Conservation (phyloP, 805 yeast species). For the Cyberlindnera amylophila region DNA sequence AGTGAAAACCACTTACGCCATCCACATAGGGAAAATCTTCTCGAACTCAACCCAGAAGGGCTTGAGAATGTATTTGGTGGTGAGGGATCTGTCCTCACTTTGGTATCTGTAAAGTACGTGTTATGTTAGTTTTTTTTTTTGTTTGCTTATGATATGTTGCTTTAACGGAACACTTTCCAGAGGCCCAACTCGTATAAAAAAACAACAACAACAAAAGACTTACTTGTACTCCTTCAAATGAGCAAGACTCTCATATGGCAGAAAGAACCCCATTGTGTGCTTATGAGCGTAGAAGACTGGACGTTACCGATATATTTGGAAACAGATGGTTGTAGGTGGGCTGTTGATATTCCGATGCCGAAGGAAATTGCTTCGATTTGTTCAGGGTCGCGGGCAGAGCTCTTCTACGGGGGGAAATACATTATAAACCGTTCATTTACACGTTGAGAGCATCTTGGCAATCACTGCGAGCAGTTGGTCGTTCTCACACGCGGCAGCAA, state of each 20-base stretch:
- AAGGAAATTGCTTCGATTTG: too few species aligned
- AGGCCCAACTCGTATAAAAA: too few species aligned
- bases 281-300: background rate
- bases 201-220: too few species aligned
- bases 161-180: too few species aligned
- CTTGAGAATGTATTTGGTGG: slow-evolving; percentile 71
- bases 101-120: slow-evolving; percentile 37
- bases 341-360: too few species aligned
- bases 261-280: slow-evolving; percentile 56
- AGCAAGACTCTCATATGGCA: slow-evolving; percentile 48
- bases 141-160: too few species aligned
- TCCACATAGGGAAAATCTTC: slow-evolving; percentile 69
- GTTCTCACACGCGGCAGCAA: slow-evolving; percentile 97
- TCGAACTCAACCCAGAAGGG: slow-evolving; percentile 80
- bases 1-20: slow-evolving; percentile 50
- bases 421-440: slow-evolving; percentile 35
- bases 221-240: slow-evolving; percentile 43
- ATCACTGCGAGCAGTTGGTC: slow-evolving; percentile 89
- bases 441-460: slow-evolving; percentile 85
- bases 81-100: slow-evolving; percentile 76
- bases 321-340: too few species aligned
- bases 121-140: too few species aligned
- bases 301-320: background rate
- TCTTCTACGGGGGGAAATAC: too few species aligned
- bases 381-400: too few species aligned